Evolutionary conservation across 805 yeast genomes (phyloP), one percentile per base, ranked within the genome.

Genomic region (Candida argentea): DNA sequence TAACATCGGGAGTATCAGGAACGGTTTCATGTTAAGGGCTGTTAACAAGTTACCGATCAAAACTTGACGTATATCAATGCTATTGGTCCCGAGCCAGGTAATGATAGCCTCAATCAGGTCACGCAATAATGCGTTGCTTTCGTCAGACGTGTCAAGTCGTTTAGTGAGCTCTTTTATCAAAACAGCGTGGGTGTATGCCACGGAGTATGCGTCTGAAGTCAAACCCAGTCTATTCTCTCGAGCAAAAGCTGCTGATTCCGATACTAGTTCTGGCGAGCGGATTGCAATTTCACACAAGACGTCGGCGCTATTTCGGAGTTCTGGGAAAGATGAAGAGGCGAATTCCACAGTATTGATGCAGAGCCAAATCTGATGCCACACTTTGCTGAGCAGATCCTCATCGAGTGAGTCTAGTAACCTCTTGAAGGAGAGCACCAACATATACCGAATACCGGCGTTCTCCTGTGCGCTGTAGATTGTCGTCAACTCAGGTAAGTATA

Each of bases 11-110:
- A 67, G 48, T 7, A 76, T 52, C 14, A 69, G 42, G 6, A 44
- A 40, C 6, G 77, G 73, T 28, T 64, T 66, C 37, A 69, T 74
- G 47, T 74, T 77, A 17, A 76, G 52, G 0, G 76, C 73, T 2
- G 79, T 63, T 7, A 74, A 64, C 24, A 80, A 47, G 14, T 77
- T 72, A 5, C 73, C 65, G 18, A 76, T 57, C 1, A 79, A 65
- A n/a, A 70, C 57, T 46, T 74, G 73, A 35, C 77, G 73, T 28
- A 76, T 59, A n/a, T 61, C 68, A 22, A 77, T 56, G 32, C 64
- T 66, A 3, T 43, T 32, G 11, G 50, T 43, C 3, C 43, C 39
- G 8, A 52, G 42, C 43, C 51, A 53, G 10, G 33, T 31, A 21
- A 47, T 32, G 6, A 44, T 34, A n/a, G 25, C 25, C 4, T 27